phyloP scores from a whole-genome alignment of 345 rosid species.

The Eucalyptus rudis region DNA sequence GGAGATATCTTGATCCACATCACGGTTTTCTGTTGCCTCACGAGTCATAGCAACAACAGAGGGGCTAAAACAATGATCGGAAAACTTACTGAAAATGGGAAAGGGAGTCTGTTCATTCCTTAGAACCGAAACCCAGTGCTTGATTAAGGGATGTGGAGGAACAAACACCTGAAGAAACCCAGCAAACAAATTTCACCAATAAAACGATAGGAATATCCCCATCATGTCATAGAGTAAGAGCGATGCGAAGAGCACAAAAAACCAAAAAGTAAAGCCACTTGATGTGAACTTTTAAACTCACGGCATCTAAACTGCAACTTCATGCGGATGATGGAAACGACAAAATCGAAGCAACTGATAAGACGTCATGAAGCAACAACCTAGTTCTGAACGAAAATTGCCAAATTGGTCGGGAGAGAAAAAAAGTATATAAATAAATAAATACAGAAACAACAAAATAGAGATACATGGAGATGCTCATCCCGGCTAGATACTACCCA shows the following conservation, averaged over 20 bases:
- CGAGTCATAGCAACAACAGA: neutral
- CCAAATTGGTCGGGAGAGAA: neutral
- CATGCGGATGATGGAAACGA: neutral
- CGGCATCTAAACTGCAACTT: neutral
- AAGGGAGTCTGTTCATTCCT: conserved; percentile 79
- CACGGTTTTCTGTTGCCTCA: neutral
- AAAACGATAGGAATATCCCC: neutral
- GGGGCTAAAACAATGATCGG: neutral
- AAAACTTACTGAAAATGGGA: conserved; percentile 64
- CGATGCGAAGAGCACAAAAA: neutral
- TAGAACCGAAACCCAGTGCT: conserved; percentile 88
- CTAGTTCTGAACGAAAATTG: neutral
- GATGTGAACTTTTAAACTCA: neutral
- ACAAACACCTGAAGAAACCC: conserved; percentile 51
- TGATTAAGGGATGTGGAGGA: conserved; percentile 91
- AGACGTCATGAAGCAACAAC: neutral
- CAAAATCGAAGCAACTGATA: neutral
- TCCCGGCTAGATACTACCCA: neutral
- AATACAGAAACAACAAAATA: neutral
- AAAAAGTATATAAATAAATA: neutral
- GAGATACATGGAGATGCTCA: neutral
- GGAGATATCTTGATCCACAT: neutral
- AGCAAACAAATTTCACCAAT: neutral
- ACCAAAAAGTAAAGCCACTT: neutral
- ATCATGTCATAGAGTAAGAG: neutral